Evolutionary conservation across 768 basidiomycete species (phyloP), one percentile per base, ranked within the genome.

Genomic region (Trametes maxima): DNA sequence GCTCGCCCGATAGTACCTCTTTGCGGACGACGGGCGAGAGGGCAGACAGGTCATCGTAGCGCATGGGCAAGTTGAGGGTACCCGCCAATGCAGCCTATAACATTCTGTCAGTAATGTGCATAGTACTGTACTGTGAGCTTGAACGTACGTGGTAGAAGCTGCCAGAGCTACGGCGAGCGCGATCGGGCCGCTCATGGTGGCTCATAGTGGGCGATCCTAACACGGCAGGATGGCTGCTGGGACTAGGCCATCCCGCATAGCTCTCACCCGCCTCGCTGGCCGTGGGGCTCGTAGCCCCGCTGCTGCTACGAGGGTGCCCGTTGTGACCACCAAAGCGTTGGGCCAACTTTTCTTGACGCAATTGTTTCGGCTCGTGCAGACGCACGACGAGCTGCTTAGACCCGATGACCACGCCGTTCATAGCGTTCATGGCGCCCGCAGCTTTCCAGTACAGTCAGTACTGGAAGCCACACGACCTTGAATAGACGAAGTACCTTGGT

Each of bases 271-370:
- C 88, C 67, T 94, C 93, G 67, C 90, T 92, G 8, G 84, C 82
- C 2, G 91, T 86, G 14, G 93, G 93, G 69, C 90, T 92, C 0
- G 92, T 93, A 10, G 92, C 90, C 13, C 93, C 93, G 67, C 89
- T 91, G 2, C 88, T 84, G 62, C 81, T 88, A 63, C 90, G 83
- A 12, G 90, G 91, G 67, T 94, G 92, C 16, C 88, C 87, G 67
- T 90, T 91, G 65, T 87, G 85, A 6, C 83, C 75, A 49, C 78
- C 85, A 68, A 90, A 93, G n/a, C 91, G 81, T 57, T 88, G 87
- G 14, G 92, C 92, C 10, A 94, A 79, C 66, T 94, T 94, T 75
- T 93, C 92, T 71, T 94, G 90, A 21, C 94, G 83, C n/a, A 94
- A 75, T 70, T 93, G 90, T 72, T 94, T 95, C 10, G 93, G 94